Percentiles rank a stretch among this genome's conserved stretches.
Conservation (phyloP, 331 rosid species). For the Quercus tomentella region DNA sequence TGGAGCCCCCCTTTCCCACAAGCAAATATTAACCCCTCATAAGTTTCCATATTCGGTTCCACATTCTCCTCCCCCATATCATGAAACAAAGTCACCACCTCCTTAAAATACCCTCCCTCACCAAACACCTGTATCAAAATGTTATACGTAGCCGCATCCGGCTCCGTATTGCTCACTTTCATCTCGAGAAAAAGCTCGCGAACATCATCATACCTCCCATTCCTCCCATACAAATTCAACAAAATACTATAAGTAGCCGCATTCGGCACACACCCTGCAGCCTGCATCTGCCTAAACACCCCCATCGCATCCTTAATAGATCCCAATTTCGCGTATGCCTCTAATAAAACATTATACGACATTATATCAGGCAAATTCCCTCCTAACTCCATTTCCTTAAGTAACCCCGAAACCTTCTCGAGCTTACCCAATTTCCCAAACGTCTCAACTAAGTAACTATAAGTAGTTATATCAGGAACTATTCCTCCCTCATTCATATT, state of each 20-base stretch:
- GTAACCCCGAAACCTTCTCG: conserved; percentile 73
- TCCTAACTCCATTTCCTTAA: conserved; percentile 79
- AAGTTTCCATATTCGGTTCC: conserved; percentile 90
- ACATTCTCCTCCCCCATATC: conserved; percentile 92
- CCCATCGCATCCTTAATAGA: conserved; percentile 67
- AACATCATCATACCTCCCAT: conserved; percentile 87
- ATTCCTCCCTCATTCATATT: conserved; percentile 94
- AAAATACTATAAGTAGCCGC: conserved; percentile 73
- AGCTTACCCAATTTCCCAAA: conserved; percentile 71
- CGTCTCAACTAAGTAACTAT: conserved; percentile 70
- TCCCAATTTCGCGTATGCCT: conserved; percentile 67
- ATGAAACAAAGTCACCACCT: conserved; percentile 94
- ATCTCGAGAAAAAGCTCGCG: conserved; percentile 90
- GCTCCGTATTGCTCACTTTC: conserved; percentile 88
- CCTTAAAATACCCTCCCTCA: conserved; percentile 92
- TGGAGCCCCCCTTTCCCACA: conserved; percentile 97
- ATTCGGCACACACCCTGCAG: conserved; percentile 77
- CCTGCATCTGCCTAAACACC: conserved; percentile 96
- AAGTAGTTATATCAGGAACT: conserved; percentile 79
- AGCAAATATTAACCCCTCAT: conserved; percentile 84
- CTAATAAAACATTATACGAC: conserved; percentile 81
- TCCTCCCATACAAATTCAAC: conserved; percentile 76
- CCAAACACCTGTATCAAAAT: conserved; percentile 95
- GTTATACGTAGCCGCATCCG: conserved; percentile 85
- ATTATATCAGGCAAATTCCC: conserved; percentile 83